Evolutionary conservation across 2,329 filamentous ascomycete genomes (phyloP).

Genomic region (Teratosphaeria viscida): DNA sequence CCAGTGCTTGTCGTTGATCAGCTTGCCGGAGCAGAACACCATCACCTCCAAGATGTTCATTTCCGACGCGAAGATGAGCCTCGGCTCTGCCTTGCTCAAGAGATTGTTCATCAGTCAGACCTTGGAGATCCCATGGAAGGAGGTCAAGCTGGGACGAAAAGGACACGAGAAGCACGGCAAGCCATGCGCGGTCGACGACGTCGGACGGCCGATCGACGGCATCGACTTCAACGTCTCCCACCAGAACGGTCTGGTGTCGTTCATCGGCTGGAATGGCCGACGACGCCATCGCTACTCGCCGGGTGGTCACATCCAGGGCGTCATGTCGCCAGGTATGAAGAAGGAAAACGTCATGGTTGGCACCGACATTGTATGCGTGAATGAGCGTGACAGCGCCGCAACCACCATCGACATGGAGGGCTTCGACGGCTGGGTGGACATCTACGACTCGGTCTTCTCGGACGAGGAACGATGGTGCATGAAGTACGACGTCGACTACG

Average conservation of each 20-base stretch:
- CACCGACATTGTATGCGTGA: conserved; percentile 65
- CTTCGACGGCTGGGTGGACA: conserved; percentile 58
- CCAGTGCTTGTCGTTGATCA: conserved; percentile 33
- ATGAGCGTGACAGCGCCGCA: conserved; percentile 56
- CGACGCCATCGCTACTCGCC: conserved; percentile 16
- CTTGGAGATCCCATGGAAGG: conserved; percentile 49
- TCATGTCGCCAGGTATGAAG: conserved; percentile 12
- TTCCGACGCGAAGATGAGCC: conserved; percentile 60
- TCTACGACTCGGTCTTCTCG: conserved; percentile 61
- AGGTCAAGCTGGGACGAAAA: conserved; percentile 46
- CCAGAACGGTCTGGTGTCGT: conserved; percentile 62
- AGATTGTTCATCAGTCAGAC: conserved; percentile 54
- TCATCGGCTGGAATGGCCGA: conserved; percentile 44
- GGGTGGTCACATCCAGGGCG: conserved; percentile 18
- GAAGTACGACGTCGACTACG: conserved; percentile 41
- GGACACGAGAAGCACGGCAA: conserved; percentile 42
- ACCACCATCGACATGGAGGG: conserved; percentile 48
- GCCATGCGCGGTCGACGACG: conserved; percentile 39
- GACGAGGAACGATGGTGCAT: conserved; percentile 52
- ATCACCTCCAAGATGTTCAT: conserved; percentile 45
- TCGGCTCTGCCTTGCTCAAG: conserved; percentile 65
- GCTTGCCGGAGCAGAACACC: conserved; percentile 43
- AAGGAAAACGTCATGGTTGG: conserved; percentile 45
- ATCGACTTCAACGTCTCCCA: conserved; percentile 70
- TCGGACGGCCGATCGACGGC: conserved; percentile 23